These are phyloP conservation scores for Trichosporon asahii DNA, from an alignment of 1,284 basidiomycete species.

Conservation along the genomic window DNA sequence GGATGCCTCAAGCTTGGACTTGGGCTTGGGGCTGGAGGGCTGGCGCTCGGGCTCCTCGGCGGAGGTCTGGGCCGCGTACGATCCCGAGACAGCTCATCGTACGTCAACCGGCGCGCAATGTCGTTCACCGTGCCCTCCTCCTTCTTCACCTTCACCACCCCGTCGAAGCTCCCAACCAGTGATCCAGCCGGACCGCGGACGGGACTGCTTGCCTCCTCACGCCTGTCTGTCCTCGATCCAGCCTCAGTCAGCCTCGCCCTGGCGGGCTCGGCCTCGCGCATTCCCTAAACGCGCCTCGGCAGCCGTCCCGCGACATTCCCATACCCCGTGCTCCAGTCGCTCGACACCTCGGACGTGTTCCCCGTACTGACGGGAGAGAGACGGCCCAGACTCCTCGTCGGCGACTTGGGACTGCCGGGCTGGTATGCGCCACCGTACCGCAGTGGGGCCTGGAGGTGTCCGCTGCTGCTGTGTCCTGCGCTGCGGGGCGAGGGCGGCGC, in stretches of 20 bases:
- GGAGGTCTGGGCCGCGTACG: too few species aligned
- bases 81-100: not conserved
- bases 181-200: too few species aligned
- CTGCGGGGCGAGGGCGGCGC: not conserved
- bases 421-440: not conserved
- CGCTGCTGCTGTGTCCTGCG: not conserved
- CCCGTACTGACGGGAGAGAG: not conserved
- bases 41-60: not conserved
- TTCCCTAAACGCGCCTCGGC: not conserved
- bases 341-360: not conserved
- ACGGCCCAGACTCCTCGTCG: not conserved
- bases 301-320: not conserved
- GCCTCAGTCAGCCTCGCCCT: too few species aligned
- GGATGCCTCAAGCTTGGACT: too few species aligned
- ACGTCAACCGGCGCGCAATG: not conserved
- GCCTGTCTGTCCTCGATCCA: too few species aligned
- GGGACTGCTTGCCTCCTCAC: too few species aligned
- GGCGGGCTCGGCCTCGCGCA: not conserved
- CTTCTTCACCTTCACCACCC: not conserved
- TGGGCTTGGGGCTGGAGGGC: too few species aligned
- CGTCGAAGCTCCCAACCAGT: too few species aligned
- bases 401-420: not conserved
- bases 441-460: not conserved
- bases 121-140: too few species aligned
- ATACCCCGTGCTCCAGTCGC: slow-evolving; percentile 5